Conservation (phyloP, 352 stramenopile species). For the Phytopythium cucurbitacearum region DNA sequence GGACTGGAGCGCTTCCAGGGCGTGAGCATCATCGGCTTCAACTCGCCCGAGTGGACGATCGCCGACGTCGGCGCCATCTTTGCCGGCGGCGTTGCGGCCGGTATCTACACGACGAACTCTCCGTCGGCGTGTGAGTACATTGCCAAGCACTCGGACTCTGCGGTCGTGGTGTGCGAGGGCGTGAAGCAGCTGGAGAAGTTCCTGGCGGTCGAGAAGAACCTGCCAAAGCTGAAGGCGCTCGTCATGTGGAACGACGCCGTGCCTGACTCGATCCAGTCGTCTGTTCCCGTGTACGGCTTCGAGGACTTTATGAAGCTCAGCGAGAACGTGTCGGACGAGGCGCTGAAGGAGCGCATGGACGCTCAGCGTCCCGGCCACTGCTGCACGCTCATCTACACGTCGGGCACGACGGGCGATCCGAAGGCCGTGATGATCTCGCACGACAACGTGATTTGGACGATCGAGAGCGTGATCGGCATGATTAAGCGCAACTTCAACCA, state of each 20-base stretch:
- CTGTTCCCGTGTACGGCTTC: constrained; percentile 72
- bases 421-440: constrained; percentile 97
- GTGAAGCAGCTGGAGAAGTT: constrained; percentile 94
- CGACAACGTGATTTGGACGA: constrained; percentile 91
- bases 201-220: constrained; percentile 74
- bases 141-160: constrained; percentile 90
- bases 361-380: constrained; percentile 82
- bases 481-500: constrained; percentile 56
- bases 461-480: constrained; percentile 54
- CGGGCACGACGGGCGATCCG: constrained; percentile 92
- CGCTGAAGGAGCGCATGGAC: constrained; percentile 69
- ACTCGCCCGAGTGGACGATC: constrained; percentile 92
- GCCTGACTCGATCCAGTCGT: constrained; percentile 57
- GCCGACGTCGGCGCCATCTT: constrained; percentile 91
- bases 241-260: constrained; percentile 90
- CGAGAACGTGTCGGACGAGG: constrained; percentile 54
- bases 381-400: constrained; percentile 94
- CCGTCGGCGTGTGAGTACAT: constrained; percentile 92
- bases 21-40: constrained; percentile 90
- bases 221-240: constrained; percentile 91
- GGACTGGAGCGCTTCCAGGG: constrained; percentile 69
- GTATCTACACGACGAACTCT: constrained; percentile 96
- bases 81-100: constrained; percentile 87
- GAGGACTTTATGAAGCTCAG: constrained; percentile 79
- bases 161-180: constrained; percentile 91